Evolutionary conservation across 2,329 filamentous ascomycete species (phyloP), one percentile per base, ranked within the genome.

Genomic region (Dothideomycetes sp.): DNA sequence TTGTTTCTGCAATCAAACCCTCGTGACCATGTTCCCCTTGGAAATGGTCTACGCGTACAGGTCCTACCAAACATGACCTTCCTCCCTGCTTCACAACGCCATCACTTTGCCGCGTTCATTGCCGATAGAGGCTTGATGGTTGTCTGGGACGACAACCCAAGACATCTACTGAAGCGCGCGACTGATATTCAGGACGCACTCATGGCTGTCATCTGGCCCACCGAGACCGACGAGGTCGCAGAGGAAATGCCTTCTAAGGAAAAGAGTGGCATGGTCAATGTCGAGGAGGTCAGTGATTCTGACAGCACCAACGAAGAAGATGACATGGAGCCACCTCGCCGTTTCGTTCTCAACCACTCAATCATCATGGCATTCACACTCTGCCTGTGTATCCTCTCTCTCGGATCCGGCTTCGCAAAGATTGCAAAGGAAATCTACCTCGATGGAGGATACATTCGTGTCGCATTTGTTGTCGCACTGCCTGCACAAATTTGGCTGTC

Each of bases 401-500:
- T 80, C 15, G 77, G 73, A 5, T 53, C 70, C 17, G 78, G 77
- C 38, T 77, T 68, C 60, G 63, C 69, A 41, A 51, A 64, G 27
- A 53, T 81, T 30, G 72, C 70, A 2, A 64, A 73, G 37, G 65
- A 81, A 55, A 58, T 72, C 16, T 53, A 62, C 15, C 62, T 73
- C 11, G 76, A 81, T 49, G 58, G 61, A 15, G 63, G 59, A 30
- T 80, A 68, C 47, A 46, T 65, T 24, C 70, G 78, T 30, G 47
- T 79, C 14, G 68, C 68, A 4, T 68, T 81, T 40, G 31, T 77
- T 2, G 52, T 63, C 10, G 67, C 65, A 19, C 52, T 69, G 4
- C 67, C 76, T 1, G 54, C 73, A 15, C 72, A 79, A 51, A 59
- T 75, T 18, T 81, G 78, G 65, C 66, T 80, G 39, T 66, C 64